Evolutionary conservation across 2,329 filamentous ascomycete species (phyloP).

Genomic region (Aspergillus sp.): DNA sequence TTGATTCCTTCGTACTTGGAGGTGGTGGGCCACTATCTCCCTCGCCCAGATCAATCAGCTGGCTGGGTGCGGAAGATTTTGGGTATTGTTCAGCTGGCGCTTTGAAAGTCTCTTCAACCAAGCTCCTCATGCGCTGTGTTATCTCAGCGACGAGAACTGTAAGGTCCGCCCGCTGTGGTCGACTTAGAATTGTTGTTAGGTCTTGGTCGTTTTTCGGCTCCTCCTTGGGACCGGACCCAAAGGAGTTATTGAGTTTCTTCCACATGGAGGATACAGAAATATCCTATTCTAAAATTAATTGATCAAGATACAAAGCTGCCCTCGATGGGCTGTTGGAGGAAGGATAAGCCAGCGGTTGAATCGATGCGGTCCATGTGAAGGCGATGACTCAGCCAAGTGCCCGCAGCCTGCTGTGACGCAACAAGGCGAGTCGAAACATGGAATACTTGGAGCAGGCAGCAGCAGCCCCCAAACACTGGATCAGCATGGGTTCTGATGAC

Average conservation of each 20-base stretch:
- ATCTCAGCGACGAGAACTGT: constrained; percentile 42
- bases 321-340: not conserved
- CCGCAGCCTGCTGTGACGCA: not conserved
- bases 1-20: constrained; percentile 1
- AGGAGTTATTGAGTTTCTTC: constrained; percentile 32
- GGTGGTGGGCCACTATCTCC: constrained; percentile 8
- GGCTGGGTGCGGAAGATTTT: not conserved
- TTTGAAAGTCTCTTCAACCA: constrained; percentile 40
- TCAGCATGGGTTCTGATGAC: not conserved
- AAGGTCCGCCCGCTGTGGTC: constrained; percentile 43
- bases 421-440: not conserved
- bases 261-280: constrained; percentile 22
- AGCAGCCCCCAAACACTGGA: not conserved
- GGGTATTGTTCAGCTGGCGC: constrained; percentile 12
- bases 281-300: constrained; percentile 6
- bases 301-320: not conserved
- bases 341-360: not conserved
- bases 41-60: constrained; percentile 7
- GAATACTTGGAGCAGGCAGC: not conserved
- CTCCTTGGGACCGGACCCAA: constrained; percentile 27
- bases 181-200: constrained; percentile 42
- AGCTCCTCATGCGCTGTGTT: constrained; percentile 41
- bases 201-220: constrained; percentile 33
- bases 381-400: constrained; percentile 22
- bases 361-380: not conserved